Base-by-base conservation (phyloP, 768 basidiomycete genomes). In the Suillus placidus region DNA sequence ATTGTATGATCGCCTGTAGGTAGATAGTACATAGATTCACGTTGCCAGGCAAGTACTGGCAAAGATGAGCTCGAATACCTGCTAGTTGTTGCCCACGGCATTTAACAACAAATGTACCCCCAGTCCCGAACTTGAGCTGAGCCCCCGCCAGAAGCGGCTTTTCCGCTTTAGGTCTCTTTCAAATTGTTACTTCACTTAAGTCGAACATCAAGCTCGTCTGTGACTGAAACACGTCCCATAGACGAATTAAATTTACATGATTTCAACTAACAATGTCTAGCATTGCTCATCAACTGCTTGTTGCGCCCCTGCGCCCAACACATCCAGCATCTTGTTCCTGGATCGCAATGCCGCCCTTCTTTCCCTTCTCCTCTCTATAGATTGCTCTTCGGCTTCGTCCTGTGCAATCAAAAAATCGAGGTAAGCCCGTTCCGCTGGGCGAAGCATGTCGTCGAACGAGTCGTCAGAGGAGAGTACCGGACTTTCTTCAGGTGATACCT, bases 301-400 rank as follows among this genome's bases (percentile, higher is more conserved):
- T 14, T 54, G 38, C 18, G 67, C 67, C 42, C 66, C 67, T 37
- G 16, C 38, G 1, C 67, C 67, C 52, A 68, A 61, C 45, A 68
- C 55, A 55, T 67, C 45, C 55, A 68, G 37, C n/a, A 55, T 52
- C 32, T 68, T 68, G 54, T 58, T 38, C 14, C 67, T 40, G 10
- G 67, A 66, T 10, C 67, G 67, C 30, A 62, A 42, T 8, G 35
- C 51, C n/a, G 34, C 64, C 13, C 67, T 52, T 56, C 57, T 65
- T 8, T 61, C 32, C 37, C 51, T 60, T 34, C 40, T 54, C 18
- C n/a, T 55, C 37, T 23, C 38, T 18, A 54, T 51, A 8, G 37
- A 38, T n/a, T 42, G 60, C 18, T 30, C 60, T 8, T 63, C 67
- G 5, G 34, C 34, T 34, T 61, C 54, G 35, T 61, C 45, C 30